Evolutionary conservation across 2,329 filamentous ascomycete genomes (phyloP).

Genomic region (Zarea fungicola): DNA sequence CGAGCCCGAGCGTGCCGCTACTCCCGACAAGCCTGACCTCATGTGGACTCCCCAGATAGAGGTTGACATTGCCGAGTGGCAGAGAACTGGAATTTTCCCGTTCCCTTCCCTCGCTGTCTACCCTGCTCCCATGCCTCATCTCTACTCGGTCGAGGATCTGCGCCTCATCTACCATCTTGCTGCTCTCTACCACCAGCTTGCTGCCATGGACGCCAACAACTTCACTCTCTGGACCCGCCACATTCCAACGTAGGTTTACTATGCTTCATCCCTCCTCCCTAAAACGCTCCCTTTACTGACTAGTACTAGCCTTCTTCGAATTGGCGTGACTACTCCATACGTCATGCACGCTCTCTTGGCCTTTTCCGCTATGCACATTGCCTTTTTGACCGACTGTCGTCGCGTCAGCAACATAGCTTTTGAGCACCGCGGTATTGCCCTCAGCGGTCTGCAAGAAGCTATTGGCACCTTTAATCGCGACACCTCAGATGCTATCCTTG

Average conservation of each 20-base stretch:
- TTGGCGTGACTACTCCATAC: slow-evolving; percentile 76
- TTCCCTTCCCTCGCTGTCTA: slow-evolving; percentile 77
- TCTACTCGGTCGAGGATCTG: slow-evolving; percentile 71
- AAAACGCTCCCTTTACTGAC: too few species aligned
- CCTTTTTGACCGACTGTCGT: slow-evolving; percentile 79
- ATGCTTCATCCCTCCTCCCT: too few species aligned
- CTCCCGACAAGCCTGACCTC: slow-evolving; percentile 62
- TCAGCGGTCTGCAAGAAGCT: slow-evolving; percentile 83
- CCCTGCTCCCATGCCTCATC: slow-evolving; percentile 66
- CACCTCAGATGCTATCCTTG: slow-evolving; percentile 86
- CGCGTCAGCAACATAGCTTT: slow-evolving; percentile 85
- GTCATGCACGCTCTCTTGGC: slow-evolving; percentile 92
- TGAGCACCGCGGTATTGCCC: slow-evolving; percentile 77
- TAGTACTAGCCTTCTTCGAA: slow-evolving; percentile 62
- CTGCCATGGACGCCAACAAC: slow-evolving; percentile 68
- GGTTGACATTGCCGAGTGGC: slow-evolving; percentile 75
- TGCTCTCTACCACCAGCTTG: slow-evolving; percentile 77
- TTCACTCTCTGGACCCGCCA: slow-evolving; percentile 91
- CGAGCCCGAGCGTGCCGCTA: slow-evolving; percentile 56
- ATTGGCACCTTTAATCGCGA: slow-evolving; percentile 78
- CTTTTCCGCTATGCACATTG: slow-evolving; percentile 91
- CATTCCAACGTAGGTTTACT: slow-evolving; percentile 83
- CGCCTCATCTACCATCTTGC: slow-evolving; percentile 88
- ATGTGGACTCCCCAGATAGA: slow-evolving; percentile 86
- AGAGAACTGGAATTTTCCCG: slow-evolving; percentile 75